Evolutionary conservation across 73 alveolate species (phyloP).

Genomic region (Paraurostyla sp.): DNA sequence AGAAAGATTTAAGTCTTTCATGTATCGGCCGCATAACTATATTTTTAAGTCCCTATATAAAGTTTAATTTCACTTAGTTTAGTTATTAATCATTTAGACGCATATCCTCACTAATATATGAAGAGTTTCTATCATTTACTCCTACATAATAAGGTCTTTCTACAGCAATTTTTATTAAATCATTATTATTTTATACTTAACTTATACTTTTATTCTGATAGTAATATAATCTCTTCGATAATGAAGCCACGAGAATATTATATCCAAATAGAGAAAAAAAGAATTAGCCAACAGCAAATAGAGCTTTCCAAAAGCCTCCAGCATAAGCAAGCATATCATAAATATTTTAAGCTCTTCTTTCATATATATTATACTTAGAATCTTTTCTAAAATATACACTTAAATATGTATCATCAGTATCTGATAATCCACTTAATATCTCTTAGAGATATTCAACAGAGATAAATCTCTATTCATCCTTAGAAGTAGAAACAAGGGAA

Average conservation of each 20-base stretch:
- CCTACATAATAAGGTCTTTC: background rate
- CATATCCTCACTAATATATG: too few relatives aligned
- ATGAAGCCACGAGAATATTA: background rate
- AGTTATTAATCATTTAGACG: too few relatives aligned
- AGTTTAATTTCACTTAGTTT: too few relatives aligned
- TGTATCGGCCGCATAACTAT: background rate
- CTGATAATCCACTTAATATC: background rate
- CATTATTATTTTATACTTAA: background rate
- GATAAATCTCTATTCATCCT: background rate
- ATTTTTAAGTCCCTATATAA: background rate
- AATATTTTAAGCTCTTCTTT: background rate
- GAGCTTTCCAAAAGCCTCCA: conserved; percentile 44
- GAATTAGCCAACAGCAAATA: conserved; percentile 14
- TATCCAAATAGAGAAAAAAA: background rate
- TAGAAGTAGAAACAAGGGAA: background rate
- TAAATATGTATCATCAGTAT: conserved; percentile 5
- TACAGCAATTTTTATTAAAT: background rate
- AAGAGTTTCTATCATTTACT: background rate
- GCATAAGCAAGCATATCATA: conserved; percentile 4
- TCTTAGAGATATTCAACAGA: background rate
- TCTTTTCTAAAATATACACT: conserved; percentile 36
- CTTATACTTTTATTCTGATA: background rate
- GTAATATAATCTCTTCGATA: background rate
- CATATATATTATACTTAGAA: background rate
- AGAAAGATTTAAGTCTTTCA: background rate